These are phyloP conservation scores for Macrolepiota fuliginosa DNA, from an alignment of 768 basidiomycete genomes.

Conservation along the genomic window DNA sequence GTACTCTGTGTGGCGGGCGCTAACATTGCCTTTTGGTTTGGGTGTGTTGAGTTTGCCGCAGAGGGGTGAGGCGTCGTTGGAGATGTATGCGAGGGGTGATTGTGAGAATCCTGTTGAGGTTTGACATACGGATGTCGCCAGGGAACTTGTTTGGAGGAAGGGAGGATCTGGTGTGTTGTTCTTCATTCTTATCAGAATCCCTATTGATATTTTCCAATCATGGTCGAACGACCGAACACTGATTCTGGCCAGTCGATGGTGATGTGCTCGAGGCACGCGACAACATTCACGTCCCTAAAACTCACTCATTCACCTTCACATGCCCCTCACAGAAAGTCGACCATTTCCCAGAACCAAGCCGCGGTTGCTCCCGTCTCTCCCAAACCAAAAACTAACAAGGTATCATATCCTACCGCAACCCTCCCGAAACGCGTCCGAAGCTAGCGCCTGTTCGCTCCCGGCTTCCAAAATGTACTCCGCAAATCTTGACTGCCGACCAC, in stretches of 20 bases:
- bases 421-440: constrained; percentile 47
- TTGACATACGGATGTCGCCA: constrained; percentile 91
- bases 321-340: constrained; percentile 49
- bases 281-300: not conserved
- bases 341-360: constrained; percentile 28
- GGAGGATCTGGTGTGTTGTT: constrained; percentile 47
- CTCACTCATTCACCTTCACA: constrained; percentile 12
- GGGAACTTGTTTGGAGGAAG: constrained; percentile 96
- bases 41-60: constrained; percentile 90
- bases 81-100: constrained; percentile 67
- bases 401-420: constrained; percentile 54
- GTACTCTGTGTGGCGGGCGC: constrained; percentile 94
- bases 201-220: constrained; percentile 40
- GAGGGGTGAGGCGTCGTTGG: constrained; percentile 79
- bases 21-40: constrained; percentile 87
- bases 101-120: constrained; percentile 54
- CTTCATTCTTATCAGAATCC: not conserved
- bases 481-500: too few species aligned
- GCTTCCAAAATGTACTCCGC: too few species aligned
- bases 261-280: constrained; percentile 63
- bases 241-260: constrained; percentile 84
- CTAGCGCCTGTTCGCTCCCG: too few species aligned
- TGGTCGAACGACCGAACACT: constrained; percentile 90
- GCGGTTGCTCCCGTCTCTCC: constrained; percentile 29
- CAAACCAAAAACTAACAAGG: constrained; percentile 15